Percentiles rank a stretch among this genome's conserved stretches.
phyloP scores from a whole-genome alignment of 2,329 filamentous ascomycete species.

The Chrysoporthe austroafricana region DNA sequence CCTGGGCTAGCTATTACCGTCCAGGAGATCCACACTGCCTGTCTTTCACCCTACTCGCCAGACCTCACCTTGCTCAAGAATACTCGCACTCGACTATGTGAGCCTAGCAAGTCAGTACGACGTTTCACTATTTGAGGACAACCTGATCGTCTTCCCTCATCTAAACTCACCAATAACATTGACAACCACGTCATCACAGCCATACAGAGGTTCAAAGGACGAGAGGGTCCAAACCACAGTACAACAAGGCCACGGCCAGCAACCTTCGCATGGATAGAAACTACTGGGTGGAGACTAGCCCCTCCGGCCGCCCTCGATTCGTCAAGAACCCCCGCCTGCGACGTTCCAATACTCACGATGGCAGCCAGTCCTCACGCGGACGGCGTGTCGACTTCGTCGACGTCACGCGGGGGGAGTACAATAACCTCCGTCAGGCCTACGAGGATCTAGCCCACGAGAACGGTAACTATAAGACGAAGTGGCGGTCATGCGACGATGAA shows the following conservation, averaged over 20 bases:
- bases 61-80: background rate
- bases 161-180: background rate
- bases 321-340: slow-evolving; percentile 31
- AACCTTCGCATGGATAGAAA: slow-evolving; percentile 25
- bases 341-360: slow-evolving; percentile 29
- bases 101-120: background rate
- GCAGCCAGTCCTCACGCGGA: slow-evolving; percentile 23
- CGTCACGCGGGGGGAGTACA: slow-evolving; percentile 33
- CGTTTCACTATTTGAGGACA: background rate
- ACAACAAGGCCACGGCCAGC: background rate
- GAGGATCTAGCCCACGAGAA: slow-evolving; percentile 36
- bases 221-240: background rate
- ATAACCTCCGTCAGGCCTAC: slow-evolving; percentile 30
- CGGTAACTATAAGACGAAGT: slow-evolving; percentile 40
- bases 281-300: slow-evolving; percentile 24
- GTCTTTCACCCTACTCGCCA: background rate
- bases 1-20: slow-evolving; percentile 22
- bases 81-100: background rate
- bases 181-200: background rate
- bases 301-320: slow-evolving; percentile 31
- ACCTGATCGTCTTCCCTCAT: background rate
- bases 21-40: slow-evolving; percentile 7
- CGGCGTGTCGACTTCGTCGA: slow-evolving; percentile 34
- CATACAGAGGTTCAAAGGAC: background rate
- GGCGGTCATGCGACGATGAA: slow-evolving; percentile 42